A percentile compares a stretch with the other conserved stretches of the same genome.
phyloP scores from a whole-genome alignment of 75 land plant species.

The Isoetes taiwanensis region DNA sequence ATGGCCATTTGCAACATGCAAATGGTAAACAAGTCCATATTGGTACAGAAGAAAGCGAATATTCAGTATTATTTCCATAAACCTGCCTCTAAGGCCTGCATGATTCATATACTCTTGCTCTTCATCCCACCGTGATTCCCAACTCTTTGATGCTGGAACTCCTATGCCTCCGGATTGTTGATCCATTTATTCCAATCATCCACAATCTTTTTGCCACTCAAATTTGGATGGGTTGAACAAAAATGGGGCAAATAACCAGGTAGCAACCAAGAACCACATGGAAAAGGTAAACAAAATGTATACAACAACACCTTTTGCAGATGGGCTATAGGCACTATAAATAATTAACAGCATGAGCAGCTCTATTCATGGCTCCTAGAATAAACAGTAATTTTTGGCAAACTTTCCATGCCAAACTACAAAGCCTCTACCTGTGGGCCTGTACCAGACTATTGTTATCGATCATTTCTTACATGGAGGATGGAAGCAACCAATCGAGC shows the following conservation, averaged over 20 bases:
- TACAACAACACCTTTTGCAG: background rate
- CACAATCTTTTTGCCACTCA: conserved; percentile 6
- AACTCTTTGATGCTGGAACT: background rate
- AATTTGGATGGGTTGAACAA: conserved; percentile 2
- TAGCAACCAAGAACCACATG: conserved; percentile 7
- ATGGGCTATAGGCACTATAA: background rate
- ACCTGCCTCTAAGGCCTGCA: background rate
- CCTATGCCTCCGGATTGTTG: background rate
- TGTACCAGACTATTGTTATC: no score
- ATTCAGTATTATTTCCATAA: background rate
- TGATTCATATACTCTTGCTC: conserved; percentile 7
- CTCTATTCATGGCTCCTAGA: conserved; percentile 1
- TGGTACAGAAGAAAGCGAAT: background rate
- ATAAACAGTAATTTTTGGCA: conserved; percentile 4
- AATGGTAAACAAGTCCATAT: background rate
- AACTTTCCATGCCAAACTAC: conserved; percentile 1
- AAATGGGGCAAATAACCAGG: conserved; percentile 4
- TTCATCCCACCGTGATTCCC: conserved; percentile 8
- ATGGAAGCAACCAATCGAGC: no score
- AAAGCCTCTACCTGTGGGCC: background rate
- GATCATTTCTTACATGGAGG: no score
- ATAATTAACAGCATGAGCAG: conserved; percentile 1
- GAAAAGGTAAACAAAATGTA: conserved; percentile 2
- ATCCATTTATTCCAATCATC: conserved; percentile 8
- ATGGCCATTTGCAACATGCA: background rate